Percentiles rank a stretch among this genome's conserved stretches.
These are phyloP conservation scores for Brassica carinata DNA, from an alignment of 345 rosid species.

Conservation along the genomic window DNA sequence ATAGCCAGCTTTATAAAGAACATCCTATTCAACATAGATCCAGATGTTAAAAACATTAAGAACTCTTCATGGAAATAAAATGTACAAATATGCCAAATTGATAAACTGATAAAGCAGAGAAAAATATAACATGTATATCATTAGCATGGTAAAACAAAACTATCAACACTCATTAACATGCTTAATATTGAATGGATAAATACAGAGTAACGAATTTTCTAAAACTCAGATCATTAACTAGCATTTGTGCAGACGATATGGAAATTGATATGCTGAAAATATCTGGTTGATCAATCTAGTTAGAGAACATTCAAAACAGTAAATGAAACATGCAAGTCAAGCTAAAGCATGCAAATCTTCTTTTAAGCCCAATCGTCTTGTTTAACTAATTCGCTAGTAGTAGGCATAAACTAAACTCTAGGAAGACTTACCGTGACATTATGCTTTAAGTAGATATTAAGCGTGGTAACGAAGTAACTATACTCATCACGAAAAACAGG, in stretches of 20 bases:
- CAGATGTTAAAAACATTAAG: constrained; percentile 26
- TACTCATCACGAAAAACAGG: constrained; percentile 82
- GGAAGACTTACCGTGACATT: constrained; percentile 76
- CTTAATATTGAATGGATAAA: not conserved
- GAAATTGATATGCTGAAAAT: not conserved
- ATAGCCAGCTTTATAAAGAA: constrained; percentile 83
- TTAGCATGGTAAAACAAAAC: not conserved
- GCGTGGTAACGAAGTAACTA: constrained; percentile 64
- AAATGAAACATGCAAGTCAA: constrained; percentile 16
- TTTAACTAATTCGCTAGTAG: not conserved
- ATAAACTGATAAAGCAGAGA: not conserved
- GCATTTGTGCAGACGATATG: not conserved
- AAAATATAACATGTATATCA: not conserved
- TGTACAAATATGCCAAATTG: not conserved
- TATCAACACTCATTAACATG: not conserved
- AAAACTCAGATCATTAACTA: not conserved
- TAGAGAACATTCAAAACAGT: not conserved
- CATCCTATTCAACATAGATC: constrained; percentile 48
- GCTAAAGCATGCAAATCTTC: not conserved
- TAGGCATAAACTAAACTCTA: constrained; percentile 16
- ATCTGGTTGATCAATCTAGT: not conserved
- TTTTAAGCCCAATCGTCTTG: not conserved
- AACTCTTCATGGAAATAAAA: not conserved
- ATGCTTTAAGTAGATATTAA: constrained; percentile 79
- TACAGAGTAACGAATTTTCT: not conserved